A percentile compares a stretch with the other conserved stretches of the same genome.
Conservation (phyloP, 768 basidiomycete species). For the Termitomyces sp. region DNA sequence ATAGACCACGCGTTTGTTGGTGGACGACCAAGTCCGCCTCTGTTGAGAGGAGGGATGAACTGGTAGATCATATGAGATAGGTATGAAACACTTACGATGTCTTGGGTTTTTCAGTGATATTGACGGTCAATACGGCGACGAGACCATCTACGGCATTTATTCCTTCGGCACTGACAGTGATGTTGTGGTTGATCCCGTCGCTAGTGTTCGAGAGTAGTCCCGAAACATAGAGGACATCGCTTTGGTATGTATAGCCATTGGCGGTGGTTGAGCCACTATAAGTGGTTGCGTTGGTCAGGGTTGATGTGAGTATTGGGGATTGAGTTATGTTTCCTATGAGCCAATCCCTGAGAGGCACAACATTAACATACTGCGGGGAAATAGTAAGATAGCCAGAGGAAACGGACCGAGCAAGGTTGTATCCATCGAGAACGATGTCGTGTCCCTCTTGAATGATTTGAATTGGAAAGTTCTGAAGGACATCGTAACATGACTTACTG, state of each 20-base stretch:
- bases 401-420: constrained; percentile 70
- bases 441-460: constrained; percentile 42
- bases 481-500: constrained; percentile 29
- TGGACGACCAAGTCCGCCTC: not conserved
- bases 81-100: constrained; percentile 26
- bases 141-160: constrained; percentile 76
- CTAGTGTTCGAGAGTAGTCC: constrained; percentile 72
- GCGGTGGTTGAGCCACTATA: constrained; percentile 63
- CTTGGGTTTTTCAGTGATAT: constrained; percentile 42
- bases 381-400: not conserved
- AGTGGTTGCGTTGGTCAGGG: constrained; percentile 55
- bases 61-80: not conserved
- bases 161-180: constrained; percentile 46
- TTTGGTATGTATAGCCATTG: constrained; percentile 71
- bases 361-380: not conserved
- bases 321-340: constrained; percentile 81
- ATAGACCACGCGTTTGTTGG: not conserved
- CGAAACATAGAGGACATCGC: constrained; percentile 60
- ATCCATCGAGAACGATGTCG: constrained; percentile 75
- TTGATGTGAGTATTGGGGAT: constrained; percentile 39
- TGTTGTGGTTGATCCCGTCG: constrained; percentile 64
- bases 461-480: not conserved
- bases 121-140: constrained; percentile 74
- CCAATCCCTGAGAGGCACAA: constrained; percentile 55
- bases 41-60: not conserved